Base-by-base conservation (phyloP, 208 protist genomes). In the Leishmania tropica region DNA sequence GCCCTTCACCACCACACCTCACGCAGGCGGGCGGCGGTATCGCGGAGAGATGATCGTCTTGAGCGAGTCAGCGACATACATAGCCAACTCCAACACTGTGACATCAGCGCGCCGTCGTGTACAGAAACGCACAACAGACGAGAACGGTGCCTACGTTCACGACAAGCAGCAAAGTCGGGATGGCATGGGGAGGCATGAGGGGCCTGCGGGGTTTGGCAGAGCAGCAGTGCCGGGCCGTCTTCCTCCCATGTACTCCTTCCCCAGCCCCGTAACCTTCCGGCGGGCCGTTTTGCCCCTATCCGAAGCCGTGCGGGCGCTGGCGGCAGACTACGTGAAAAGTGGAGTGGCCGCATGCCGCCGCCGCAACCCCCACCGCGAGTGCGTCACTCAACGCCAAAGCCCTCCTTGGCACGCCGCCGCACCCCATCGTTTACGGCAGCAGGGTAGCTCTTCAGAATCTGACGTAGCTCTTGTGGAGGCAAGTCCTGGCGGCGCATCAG, bases 341-440 rank as follows among this genome's bases (percentile, higher is more conserved):
- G 3, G 24, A 71, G 19, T 8, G 7, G 40, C 11, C 37, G 15
- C 37, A 47, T n/a, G 40, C 67, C 45, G 35, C 65, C 31, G 35
- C 37, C 15, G 35, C 19, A 24, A 19, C 42, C 40, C 48, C 28
- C 24, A 24, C 42, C 51, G 51, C 51, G 21, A 54, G 68, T 73
- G 31, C 42, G 35, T 79, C 71, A 79, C 64, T 83, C 48, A 1
- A 86, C 19, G 47, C 60, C 45, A 28, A 88, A 90, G 53, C 77
- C 65, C 37, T 81, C 81, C 45, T 84, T 80, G 0, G 86, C 79
- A 45, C 88, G 86, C 51, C 79, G 79, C n/a, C 79, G 65, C 70
- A 96, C 83, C n/a, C 91, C 88, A 7, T 88, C 82, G 83, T 93
- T 96, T 37, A 85, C 77, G 11, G 87, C 89, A 3, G 78, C 71